Base-by-base conservation (phyloP, 768 basidiomycete species). In the Dacryopinax primogenitus region DNA sequence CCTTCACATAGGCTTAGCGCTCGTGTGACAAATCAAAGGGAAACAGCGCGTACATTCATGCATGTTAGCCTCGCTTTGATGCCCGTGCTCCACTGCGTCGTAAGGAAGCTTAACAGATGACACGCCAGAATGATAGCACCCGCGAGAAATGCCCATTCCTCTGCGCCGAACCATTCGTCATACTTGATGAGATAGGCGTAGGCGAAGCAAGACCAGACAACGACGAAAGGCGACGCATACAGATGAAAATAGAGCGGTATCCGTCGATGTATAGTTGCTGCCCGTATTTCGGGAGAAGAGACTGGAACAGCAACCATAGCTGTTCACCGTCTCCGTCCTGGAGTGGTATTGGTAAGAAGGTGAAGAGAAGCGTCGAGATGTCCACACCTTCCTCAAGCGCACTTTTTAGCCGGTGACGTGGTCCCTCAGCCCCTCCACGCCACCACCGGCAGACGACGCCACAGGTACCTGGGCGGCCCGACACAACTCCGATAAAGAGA, bases 71-170 rank as follows among this genome's bases (percentile, higher is more conserved):
- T 84, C 34, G 91, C 86, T 63, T 84, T 82, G 63, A 90, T 88
- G 30, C 78, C 83, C 12, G 86, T 80, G 72, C 84, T 92, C 96
- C 96, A 99, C 69, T 83, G 83, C 0, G 95, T 99, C 13, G 88
- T 79, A 47, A 99, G 79, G 76, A 93, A 99, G 71, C 90, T 92
- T 65, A 99, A 81, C 1, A 92, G 92, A 74, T 98, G 96, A 1
- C 88, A 84, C 4, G 84, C 87, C 23, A 89, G 89, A 7, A 99
- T 82, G 1, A 84, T 76, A 15, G 94, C 87, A 69, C 88, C 92
- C 36, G 88, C 90, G 23, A 98, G 82, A 73, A 98, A 99, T 0
- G 96, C 95, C 94, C 94, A 98, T 74, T 98, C 95, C 76, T 95
- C 92, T 65, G 89, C 90, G 71, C 86, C 82, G 64, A 97, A 78